Conservation (phyloP, 2,329 filamentous ascomycete genomes). For the Diaporthe humulicola region DNA sequence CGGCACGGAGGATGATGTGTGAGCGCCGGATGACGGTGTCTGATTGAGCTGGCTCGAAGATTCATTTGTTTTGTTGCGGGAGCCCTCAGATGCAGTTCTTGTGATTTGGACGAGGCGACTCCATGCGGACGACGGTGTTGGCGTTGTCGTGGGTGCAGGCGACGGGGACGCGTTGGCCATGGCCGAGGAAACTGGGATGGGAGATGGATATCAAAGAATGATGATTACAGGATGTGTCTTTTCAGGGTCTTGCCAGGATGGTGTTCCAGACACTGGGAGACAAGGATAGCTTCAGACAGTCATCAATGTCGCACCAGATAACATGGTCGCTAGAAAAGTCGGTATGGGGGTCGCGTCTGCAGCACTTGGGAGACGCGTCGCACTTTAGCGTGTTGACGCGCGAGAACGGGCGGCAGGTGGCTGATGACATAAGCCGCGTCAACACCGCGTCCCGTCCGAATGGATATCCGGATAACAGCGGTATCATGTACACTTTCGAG, state of each 20-base stretch:
- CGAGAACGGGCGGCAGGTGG: background rate
- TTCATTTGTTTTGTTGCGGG: slow-evolving; percentile 32
- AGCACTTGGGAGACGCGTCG: slow-evolving; percentile 35
- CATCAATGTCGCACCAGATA: background rate
- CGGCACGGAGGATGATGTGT: background rate
- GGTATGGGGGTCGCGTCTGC: slow-evolving; percentile 14
- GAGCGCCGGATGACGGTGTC: background rate
- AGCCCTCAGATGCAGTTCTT: slow-evolving; percentile 30
- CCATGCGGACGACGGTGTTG: slow-evolving; percentile 34
- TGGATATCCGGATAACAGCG: background rate
- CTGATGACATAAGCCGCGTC: slow-evolving; percentile 19
- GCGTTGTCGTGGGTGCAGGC: background rate
- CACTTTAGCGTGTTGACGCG: slow-evolving; percentile 26
- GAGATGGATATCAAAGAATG: background rate
- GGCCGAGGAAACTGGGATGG: background rate
- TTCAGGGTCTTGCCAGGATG: background rate
- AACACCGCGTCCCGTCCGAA: background rate
- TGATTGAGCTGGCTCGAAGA: background rate
- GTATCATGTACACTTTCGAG: no score
- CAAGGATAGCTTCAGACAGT: background rate
- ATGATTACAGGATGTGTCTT: background rate
- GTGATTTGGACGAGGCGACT: slow-evolving; percentile 36
- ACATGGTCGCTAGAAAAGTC: background rate
- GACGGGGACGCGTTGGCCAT: slow-evolving; percentile 11
- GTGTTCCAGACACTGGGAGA: background rate